Evolutionary conservation across 2,329 filamentous ascomycete genomes (phyloP).

Genomic region (Paecilomyces formosus): DNA sequence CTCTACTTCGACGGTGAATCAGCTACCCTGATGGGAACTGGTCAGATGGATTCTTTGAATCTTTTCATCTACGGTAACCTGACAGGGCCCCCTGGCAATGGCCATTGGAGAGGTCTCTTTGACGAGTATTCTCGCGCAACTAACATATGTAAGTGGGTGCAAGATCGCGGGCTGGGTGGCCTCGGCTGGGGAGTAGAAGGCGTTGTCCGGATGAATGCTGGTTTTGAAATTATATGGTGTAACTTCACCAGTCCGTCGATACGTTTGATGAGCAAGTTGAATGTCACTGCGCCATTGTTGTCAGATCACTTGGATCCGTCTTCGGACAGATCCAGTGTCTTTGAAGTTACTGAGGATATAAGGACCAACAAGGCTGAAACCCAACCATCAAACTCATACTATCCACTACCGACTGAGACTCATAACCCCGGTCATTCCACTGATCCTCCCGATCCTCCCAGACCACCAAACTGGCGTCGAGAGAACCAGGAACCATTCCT

Average conservation of each 20-base stretch:
- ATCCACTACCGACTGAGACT: constrained; percentile 30
- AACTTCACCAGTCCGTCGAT: constrained; percentile 41
- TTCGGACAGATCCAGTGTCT: neutral
- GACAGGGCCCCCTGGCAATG: constrained; percentile 21
- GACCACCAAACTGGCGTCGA: constrained; percentile 32
- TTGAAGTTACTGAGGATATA: constrained; percentile 1
- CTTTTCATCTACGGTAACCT: constrained; percentile 43
- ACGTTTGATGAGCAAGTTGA: constrained; percentile 37
- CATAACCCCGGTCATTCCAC: constrained; percentile 28
- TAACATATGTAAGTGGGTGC: constrained; percentile 43
- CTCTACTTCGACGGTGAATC: constrained; percentile 48
- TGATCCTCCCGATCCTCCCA: constrained; percentile 25
- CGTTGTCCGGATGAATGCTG: constrained; percentile 46
- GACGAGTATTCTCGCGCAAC: constrained; percentile 43
- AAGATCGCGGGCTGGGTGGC: constrained; percentile 33
- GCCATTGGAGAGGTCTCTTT: constrained; percentile 27
- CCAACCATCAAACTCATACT: constrained; percentile 15
- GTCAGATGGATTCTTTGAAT: constrained; percentile 45
- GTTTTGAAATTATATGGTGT: constrained; percentile 49
- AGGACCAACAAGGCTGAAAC: constrained; percentile 1
- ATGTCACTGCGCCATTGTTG: constrained; percentile 40
- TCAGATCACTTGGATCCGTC: neutral
- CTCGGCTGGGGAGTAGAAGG: constrained; percentile 44
- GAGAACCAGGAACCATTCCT: constrained; percentile 33
- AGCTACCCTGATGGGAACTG: constrained; percentile 41